Evolutionary conservation across 139 green algal genomes (phyloP).

Genomic region (Monoraphidium neglectum): DNA sequence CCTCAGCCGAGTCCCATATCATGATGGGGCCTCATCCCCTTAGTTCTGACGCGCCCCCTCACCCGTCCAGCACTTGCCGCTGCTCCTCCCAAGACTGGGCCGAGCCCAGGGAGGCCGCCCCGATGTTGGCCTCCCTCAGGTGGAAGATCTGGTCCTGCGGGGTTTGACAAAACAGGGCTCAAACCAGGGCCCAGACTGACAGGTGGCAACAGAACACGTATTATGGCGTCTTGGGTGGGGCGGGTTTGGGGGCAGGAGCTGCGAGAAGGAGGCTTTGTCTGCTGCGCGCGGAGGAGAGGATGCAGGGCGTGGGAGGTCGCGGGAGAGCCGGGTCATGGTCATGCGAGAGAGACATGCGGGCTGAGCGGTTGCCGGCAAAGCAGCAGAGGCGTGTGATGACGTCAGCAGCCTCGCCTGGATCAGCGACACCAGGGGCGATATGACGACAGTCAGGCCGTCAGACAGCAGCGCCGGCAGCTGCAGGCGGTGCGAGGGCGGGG

Average conservation of each 20-base stretch:
- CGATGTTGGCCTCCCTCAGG: slow-evolving; percentile 59
- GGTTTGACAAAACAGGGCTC: not conserved
- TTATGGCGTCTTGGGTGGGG: too few relatives aligned
- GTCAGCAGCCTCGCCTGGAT: slow-evolving; percentile 72
- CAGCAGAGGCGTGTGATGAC: too few relatives aligned
- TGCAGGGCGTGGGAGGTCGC: too few relatives aligned
- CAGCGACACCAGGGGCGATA: slow-evolving; percentile 93
- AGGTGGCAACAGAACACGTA: too few relatives aligned
- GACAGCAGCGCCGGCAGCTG: slow-evolving; percentile 77
- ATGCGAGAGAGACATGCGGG: too few relatives aligned
- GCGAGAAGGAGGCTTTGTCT: too few relatives aligned
- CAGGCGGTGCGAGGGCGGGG: too few relatives aligned
- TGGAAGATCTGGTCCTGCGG: slow-evolving; percentile 68
- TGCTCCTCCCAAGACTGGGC: slow-evolving; percentile 20
- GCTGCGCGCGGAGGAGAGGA: too few relatives aligned
- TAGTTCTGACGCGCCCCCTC: not conserved
- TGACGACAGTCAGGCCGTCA: slow-evolving; percentile 84
- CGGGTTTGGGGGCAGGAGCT: too few relatives aligned
- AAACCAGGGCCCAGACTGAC: not conserved
- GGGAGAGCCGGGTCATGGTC: too few relatives aligned
- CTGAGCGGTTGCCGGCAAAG: not conserved
- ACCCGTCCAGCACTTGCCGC: slow-evolving; percentile 29
- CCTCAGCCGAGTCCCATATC: too few relatives aligned
- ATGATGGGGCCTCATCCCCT: too few relatives aligned
- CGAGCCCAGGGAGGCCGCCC: slow-evolving; percentile 18